Conservation (phyloP, 371 early-diverging fungal genomes). For the Mucor mucedo region DNA sequence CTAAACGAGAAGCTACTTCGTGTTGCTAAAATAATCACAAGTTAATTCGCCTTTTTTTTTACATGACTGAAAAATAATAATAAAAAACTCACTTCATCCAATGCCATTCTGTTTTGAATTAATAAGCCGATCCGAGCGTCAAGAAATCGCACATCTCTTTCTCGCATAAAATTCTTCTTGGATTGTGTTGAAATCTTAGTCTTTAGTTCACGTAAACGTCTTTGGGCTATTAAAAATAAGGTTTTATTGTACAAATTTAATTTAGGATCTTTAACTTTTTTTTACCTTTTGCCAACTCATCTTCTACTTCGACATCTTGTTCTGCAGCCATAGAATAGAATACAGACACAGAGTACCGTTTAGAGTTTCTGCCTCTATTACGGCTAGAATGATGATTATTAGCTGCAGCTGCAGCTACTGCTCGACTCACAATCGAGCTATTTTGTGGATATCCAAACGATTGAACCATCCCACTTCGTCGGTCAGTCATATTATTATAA, state of each 20-base stretch:
- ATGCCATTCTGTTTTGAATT: conserved; percentile 93
- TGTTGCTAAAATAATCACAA: conserved; percentile 61
- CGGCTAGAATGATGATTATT: conserved; percentile 49
- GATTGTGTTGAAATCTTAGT: conserved; percentile 89
- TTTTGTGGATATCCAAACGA: conserved; percentile 46
- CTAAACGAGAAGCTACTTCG: conserved; percentile 78
- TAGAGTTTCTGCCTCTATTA: conserved; percentile 42
- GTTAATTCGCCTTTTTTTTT: background rate
- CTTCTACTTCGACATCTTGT: conserved; percentile 92
- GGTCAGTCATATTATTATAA: conserved; percentile 34
- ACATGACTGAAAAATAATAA: background rate
- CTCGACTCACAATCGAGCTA: conserved; percentile 45
- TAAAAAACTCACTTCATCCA: conserved; percentile 67
- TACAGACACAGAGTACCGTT: conserved; percentile 86
- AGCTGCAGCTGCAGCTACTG: conserved; percentile 55
- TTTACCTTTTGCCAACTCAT: conserved; percentile 78
- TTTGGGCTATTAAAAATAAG: conserved; percentile 68
- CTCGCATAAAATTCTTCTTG: conserved; percentile 93
- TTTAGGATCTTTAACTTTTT: conserved; percentile 1
- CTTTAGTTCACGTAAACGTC: conserved; percentile 84
- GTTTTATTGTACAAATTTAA: background rate
- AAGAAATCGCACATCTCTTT: conserved; percentile 94
- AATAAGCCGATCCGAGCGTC: conserved; percentile 92
- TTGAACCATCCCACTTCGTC: conserved; percentile 50
- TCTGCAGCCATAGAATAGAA: conserved; percentile 94